phyloP scores from a whole-genome alignment of 73 alveolate species.

The Durusdinium trenchii region DNA sequence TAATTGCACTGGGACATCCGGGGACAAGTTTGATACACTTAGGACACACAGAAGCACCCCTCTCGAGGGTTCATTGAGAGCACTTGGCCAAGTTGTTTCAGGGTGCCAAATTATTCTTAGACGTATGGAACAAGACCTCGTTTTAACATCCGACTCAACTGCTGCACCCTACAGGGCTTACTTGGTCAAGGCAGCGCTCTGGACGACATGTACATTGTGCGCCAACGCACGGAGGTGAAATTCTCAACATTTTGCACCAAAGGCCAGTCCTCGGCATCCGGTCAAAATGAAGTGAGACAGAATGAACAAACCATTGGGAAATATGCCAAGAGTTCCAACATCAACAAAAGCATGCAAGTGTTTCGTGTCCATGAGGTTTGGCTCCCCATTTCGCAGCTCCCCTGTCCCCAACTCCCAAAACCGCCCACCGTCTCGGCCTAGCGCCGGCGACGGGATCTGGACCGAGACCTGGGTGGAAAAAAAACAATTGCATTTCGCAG shows the following conservation, averaged over 20 bases:
- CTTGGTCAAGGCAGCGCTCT: not conserved
- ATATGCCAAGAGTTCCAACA: not conserved
- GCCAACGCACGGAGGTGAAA: not conserved
- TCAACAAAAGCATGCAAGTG: not conserved
- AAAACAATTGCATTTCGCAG: no score
- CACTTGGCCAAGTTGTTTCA: not conserved
- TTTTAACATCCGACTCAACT: no score
- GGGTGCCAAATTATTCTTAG: not conserved
- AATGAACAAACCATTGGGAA: not conserved
- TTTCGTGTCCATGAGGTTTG: not conserved
- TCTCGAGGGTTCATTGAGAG: not conserved
- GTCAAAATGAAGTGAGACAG: not conserved
- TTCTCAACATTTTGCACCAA: not conserved
- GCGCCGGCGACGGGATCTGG: conserved; percentile 85
- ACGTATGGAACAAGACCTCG: no score
- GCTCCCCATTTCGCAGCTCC: not conserved
- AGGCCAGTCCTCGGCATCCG: not conserved
- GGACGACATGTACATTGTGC: conserved; percentile 6
- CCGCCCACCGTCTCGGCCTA: not conserved
- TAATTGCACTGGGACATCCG: no score
- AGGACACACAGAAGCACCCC: no score
- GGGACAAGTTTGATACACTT: no score
- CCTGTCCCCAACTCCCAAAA: not conserved
- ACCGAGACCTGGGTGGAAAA: conserved; percentile 16
- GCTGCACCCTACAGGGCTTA: not conserved